Conservation (phyloP, 2,329 filamentous ascomycete species). For the Rugonectria rugulosa region DNA sequence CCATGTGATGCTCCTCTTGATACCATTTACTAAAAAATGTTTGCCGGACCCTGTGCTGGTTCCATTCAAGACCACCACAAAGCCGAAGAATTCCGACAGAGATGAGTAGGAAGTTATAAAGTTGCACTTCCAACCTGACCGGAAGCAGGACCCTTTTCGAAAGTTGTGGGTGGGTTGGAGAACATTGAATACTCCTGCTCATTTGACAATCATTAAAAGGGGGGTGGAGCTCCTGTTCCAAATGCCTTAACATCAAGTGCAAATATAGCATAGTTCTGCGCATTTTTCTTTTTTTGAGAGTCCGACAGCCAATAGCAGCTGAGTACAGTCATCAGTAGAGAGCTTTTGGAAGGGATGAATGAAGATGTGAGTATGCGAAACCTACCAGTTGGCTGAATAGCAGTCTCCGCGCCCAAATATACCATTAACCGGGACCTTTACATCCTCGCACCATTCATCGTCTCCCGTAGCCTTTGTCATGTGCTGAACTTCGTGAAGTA, state of each 20-base stretch:
- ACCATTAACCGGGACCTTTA: not conserved
- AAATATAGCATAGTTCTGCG: not conserved
- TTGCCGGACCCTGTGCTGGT: too few species aligned
- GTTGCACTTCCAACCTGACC: too few species aligned
- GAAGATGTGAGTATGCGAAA: not conserved
- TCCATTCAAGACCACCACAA: too few species aligned
- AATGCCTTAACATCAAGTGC: not conserved
- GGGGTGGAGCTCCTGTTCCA: too few species aligned
- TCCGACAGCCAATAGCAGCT: not conserved
- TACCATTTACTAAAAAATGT: too few species aligned
- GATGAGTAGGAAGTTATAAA: too few species aligned
- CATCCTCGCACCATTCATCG: not conserved
- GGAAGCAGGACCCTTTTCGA: too few species aligned
- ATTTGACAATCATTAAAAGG: too few species aligned
- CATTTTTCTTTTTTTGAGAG: not conserved
- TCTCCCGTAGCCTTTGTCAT: not conserved
- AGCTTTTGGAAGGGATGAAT: not conserved
- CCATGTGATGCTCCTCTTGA: too few species aligned
- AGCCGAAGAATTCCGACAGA: too few species aligned
- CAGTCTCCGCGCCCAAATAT: not conserved
- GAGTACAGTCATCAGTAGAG: not conserved
- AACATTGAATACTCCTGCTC: too few species aligned
- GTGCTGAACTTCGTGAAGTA: not conserved
- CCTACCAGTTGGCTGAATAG: not conserved
- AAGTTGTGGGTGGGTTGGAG: too few species aligned